These are phyloP conservation scores for Fusarium chlamydosporum DNA, from an alignment of 2,329 filamentous ascomycete species.

Conservation along the genomic window DNA sequence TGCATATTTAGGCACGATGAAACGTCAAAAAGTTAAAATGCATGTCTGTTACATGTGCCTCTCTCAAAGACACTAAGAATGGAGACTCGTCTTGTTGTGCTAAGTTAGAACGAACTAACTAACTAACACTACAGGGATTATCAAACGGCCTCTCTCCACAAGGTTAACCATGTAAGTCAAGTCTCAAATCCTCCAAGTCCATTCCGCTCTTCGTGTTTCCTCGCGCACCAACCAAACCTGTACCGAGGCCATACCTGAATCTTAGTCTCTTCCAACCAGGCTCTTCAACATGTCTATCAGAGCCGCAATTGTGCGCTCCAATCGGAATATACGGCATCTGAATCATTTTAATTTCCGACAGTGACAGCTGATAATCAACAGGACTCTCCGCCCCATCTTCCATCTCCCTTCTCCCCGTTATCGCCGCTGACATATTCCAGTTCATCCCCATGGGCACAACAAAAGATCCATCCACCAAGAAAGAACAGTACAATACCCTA, in stretches of 20 bases:
- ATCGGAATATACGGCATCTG: conserved; percentile 13
- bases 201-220: not conserved
- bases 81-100: not conserved
- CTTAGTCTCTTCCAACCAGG: not conserved
- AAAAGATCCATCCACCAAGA: not conserved
- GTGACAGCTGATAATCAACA: not conserved
- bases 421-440: no score
- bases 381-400: not conserved
- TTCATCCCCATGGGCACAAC: not conserved
- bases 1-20: not conserved
- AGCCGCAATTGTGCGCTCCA: conserved; percentile 33
- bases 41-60: not conserved
- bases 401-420: no score
- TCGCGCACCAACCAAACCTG: conserved; percentile 31
- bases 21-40: not conserved
- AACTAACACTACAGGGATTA: not conserved
- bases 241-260: not conserved
- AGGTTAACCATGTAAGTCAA: conserved; percentile 16
- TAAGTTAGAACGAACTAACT: not conserved
- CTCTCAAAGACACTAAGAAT: not conserved
- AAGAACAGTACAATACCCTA: not conserved
- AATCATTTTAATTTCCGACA: conserved; percentile 11
- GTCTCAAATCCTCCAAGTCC: not conserved
- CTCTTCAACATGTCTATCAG: not conserved
- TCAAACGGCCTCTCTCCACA: conserved; percentile 11